Evolutionary conservation across 2,329 filamentous ascomycete genomes (phyloP).

Genomic region (Trichoderma brevicompactum): DNA sequence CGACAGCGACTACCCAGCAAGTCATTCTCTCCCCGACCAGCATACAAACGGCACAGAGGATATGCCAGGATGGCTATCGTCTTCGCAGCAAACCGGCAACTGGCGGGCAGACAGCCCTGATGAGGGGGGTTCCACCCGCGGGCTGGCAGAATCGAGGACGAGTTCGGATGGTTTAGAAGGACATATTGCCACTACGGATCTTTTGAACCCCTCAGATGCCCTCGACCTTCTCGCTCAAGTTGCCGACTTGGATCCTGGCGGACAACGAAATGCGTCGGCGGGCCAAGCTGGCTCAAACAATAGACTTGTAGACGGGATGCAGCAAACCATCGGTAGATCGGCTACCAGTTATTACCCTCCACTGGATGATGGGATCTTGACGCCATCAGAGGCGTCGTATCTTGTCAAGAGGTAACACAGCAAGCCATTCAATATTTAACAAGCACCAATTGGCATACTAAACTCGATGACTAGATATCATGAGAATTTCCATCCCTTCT

Average conservation of each 20-base stretch:
- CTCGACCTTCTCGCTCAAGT: conserved; percentile 11
- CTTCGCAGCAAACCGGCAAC: conserved; percentile 10
- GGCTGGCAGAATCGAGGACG: conserved; percentile 4
- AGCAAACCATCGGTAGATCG: too few relatives aligned
- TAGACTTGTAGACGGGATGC: not conserved
- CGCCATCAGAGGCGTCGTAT: too few relatives aligned
- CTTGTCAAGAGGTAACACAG: too few relatives aligned
- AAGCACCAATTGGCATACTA: too few relatives aligned
- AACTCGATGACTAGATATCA: too few relatives aligned
- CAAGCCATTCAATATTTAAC: too few relatives aligned
- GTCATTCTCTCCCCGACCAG: conserved; percentile 3
- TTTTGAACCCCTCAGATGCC: conserved; percentile 11
- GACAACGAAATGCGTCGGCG: not conserved
- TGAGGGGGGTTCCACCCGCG: conserved; percentile 8
- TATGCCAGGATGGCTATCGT: conserved; percentile 6
- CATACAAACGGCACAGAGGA: conserved; percentile 2
- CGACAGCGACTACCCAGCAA: not conserved
- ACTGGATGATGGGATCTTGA: too few relatives aligned
- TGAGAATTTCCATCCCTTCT: not conserved
- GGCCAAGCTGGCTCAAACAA: conserved; percentile 1
- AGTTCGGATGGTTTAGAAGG: conserved; percentile 11
- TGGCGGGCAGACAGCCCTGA: not conserved
- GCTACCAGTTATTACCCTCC: too few relatives aligned
- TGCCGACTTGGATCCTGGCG: conserved; percentile 12
- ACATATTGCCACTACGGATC: conserved; percentile 12